These are phyloP conservation scores for Skeletonema marinoi DNA, from an alignment of 108 stramenopile species.

Conservation along the genomic window DNA sequence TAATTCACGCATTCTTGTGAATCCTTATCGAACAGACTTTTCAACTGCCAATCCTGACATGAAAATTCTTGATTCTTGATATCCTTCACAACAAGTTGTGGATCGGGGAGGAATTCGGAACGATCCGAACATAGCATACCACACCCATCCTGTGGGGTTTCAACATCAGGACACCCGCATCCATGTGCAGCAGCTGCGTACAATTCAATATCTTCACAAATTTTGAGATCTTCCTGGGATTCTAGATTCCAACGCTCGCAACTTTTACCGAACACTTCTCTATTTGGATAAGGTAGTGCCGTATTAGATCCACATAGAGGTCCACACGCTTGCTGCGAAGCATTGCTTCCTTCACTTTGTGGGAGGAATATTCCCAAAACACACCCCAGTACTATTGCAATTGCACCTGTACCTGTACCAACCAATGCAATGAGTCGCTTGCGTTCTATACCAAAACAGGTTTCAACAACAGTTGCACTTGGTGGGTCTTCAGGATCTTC, in stretches of 20 bases:
- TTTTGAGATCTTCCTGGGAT: background rate
- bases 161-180: background rate
- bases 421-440: background rate
- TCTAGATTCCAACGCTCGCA: background rate
- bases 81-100: background rate
- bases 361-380: background rate
- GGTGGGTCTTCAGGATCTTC: background rate
- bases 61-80: background rate
- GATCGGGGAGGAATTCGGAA: background rate
- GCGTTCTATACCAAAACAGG: background rate
- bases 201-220: background rate
- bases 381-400: background rate
- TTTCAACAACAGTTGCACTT: background rate
- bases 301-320: background rate
- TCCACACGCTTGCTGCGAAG: background rate
- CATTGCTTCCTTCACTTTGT: background rate
- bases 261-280: background rate
- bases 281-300: background rate
- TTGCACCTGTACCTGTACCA: background rate
- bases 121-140: background rate
- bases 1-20: constrained; percentile 4
- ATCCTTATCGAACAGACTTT: background rate
- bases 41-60: background rate
- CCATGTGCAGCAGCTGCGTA: background rate
- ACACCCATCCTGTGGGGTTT: background rate